Conservation (phyloP, 352 stramenopile genomes). For the Pythium sp. region DNA sequence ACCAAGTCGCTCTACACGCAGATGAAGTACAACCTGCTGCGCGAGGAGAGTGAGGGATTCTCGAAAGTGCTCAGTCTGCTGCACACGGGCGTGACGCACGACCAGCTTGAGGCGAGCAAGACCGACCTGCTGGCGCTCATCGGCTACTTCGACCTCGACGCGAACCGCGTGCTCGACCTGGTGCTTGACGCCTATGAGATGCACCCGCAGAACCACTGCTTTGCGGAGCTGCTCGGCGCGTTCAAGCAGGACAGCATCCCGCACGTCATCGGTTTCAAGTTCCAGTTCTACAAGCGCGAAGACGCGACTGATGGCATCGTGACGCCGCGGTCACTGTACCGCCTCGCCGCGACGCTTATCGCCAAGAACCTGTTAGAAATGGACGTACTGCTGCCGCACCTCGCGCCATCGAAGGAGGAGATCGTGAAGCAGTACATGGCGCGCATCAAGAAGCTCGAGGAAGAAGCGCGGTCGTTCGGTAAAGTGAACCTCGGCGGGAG, state of each 20-base stretch:
- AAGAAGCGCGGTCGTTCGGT: slow-evolving; percentile 60
- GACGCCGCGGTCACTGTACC: slow-evolving; percentile 77
- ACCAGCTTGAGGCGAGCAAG: slow-evolving; percentile 64
- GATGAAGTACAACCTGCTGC: slow-evolving; percentile 96
- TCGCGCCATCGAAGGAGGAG: slow-evolving; percentile 63
- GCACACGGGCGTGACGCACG: slow-evolving; percentile 62
- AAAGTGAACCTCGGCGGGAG: slow-evolving; percentile 65
- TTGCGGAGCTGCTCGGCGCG: slow-evolving; percentile 56
- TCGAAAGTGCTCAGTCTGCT: slow-evolving; percentile 89
- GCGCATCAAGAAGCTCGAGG: slow-evolving; percentile 45
- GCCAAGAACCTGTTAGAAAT: slow-evolving; percentile 74
- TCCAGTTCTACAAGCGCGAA: slow-evolving; percentile 85
- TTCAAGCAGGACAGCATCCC: slow-evolving; percentile 83
- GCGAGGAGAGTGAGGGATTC: slow-evolving; percentile 96
- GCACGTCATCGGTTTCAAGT: slow-evolving; percentile 93
- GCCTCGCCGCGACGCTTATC: slow-evolving; percentile 86
- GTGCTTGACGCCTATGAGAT: slow-evolving; percentile 92
- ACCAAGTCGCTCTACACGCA: slow-evolving; percentile 93
- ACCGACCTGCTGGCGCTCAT: slow-evolving; percentile 77
- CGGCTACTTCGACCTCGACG: slow-evolving; percentile 95
- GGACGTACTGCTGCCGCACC: slow-evolving; percentile 75
- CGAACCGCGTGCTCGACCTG: slow-evolving; percentile 94
- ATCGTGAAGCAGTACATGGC: slow-evolving; percentile 45
- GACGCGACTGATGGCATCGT: slow-evolving; percentile 27
- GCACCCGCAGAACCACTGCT: slow-evolving; percentile 76